A percentile compares a stretch with the other conserved stretches of the same genome.
Conservation (phyloP, 768 basidiomycete genomes). For the Lactifluus rugatus region DNA sequence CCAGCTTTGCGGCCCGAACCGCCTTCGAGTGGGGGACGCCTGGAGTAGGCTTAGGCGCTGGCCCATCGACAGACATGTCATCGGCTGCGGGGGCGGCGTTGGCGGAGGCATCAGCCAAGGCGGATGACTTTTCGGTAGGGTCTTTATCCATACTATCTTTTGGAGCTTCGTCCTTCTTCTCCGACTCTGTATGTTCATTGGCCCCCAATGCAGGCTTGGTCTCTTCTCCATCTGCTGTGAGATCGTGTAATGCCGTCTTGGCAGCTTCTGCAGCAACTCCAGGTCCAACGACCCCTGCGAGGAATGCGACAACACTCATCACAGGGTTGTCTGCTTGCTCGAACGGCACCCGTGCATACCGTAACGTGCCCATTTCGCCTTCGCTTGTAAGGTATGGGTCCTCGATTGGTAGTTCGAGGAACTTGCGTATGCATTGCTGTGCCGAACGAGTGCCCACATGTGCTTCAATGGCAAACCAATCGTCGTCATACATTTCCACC, state of each 20-base stretch:
- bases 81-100: constrained; percentile 23
- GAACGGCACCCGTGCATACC: constrained; percentile 78
- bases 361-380: constrained; percentile 62
- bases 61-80: constrained; percentile 42
- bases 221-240: constrained; percentile 45
- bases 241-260: constrained; percentile 75
- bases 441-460: constrained; percentile 87
- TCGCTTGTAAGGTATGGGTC: constrained; percentile 81
- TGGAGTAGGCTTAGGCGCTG: constrained; percentile 28
- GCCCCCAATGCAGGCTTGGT: constrained; percentile 23
- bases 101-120: constrained; percentile 11
- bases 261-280: constrained; percentile 91
- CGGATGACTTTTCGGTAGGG: constrained; percentile 6
- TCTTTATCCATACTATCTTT: constrained; percentile 25
- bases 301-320: constrained; percentile 96
- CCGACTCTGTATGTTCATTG: constrained; percentile 25
- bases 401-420: constrained; percentile 93
- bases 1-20: constrained; percentile 74
- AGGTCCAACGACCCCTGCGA: constrained; percentile 86
- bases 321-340: constrained; percentile 95
- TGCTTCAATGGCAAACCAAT: constrained; percentile 87
- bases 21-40: constrained; percentile 64
- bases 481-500: constrained; percentile 97
- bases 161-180: constrained; percentile 31
- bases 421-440: constrained; percentile 93